These are phyloP conservation scores for Daldinia eschscholtzii DNA, from an alignment of 2,329 filamentous ascomycete species.

Conservation along the genomic window DNA sequence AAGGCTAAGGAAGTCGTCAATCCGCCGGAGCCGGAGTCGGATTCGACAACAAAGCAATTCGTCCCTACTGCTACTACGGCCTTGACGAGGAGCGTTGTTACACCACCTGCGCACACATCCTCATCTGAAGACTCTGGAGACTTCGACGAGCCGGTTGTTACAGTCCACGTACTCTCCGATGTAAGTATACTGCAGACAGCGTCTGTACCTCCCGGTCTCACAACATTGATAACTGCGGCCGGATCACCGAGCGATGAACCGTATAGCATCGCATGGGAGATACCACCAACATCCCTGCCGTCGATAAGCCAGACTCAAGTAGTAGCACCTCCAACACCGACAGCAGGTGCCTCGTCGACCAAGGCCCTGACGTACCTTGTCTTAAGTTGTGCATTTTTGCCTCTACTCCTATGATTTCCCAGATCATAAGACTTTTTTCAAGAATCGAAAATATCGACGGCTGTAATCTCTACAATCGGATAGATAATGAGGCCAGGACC, in stretches of 20 bases:
- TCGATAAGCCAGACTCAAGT: not conserved
- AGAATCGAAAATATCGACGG: not conserved
- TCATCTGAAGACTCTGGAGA: conserved; percentile 2
- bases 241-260: conserved; percentile 34
- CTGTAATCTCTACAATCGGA: not conserved
- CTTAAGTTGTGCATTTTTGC: conserved; percentile 25
- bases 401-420: conserved; percentile 24
- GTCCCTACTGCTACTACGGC: conserved; percentile 10
- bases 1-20: conserved; percentile 33
- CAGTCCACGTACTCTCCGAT: conserved; percentile 26
- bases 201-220: conserved; percentile 21
- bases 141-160: conserved; percentile 23
- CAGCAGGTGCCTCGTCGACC: conserved; percentile 12
- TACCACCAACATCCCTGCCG: conserved; percentile 17
- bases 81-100: not conserved
- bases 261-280: conserved; percentile 31
- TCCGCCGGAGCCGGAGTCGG: conserved; percentile 13
- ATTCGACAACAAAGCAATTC: conserved; percentile 9
- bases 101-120: not conserved
- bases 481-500: conserved; percentile 5
- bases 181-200: conserved; percentile 25
- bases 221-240: conserved; percentile 37
- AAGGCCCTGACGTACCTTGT: not conserved
- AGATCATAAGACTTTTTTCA: not conserved
- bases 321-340: conserved; percentile 11